A percentile compares a stretch with the other conserved stretches of the same genome.
phyloP scores from a whole-genome alignment of 83 land plant species.

The Isoetes engelmannii region DNA sequence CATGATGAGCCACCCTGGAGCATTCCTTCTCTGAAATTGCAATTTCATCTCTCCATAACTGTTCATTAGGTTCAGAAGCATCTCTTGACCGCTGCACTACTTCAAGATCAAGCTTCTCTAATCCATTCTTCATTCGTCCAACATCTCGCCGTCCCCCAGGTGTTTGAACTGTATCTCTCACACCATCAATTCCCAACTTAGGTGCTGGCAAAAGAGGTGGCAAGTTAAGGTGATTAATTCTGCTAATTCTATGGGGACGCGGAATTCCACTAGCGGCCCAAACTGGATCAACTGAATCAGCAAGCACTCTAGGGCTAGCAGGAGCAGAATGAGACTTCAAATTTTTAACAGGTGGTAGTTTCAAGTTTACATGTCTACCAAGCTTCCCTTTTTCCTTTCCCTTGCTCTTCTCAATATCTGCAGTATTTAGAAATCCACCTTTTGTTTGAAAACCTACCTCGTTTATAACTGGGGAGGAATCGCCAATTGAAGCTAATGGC shows the following conservation, averaged over 20 bases:
- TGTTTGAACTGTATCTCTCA: background rate
- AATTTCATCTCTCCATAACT: slow-evolving; percentile 42
- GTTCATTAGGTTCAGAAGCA: slow-evolving; percentile 12
- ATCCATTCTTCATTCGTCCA: background rate
- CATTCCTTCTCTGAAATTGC: slow-evolving; percentile 71
- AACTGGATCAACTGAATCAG: background rate
- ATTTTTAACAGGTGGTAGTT: too few relatives aligned
- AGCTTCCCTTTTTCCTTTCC: too few relatives aligned
- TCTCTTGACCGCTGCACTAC: background rate
- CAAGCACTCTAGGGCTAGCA: background rate
- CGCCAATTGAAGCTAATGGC: too few relatives aligned
- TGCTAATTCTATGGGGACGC: background rate
- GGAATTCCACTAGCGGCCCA: background rate
- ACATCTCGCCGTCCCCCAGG: background rate
- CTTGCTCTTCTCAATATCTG: too few relatives aligned
- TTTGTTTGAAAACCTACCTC: too few relatives aligned
- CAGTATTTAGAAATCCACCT: too few relatives aligned
- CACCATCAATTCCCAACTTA: background rate
- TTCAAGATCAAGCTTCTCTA: background rate
- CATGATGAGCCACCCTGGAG: slow-evolving; percentile 66
- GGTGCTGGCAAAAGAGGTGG: background rate
- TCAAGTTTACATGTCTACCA: too few relatives aligned
- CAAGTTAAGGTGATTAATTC: background rate
- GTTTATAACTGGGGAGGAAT: too few relatives aligned
- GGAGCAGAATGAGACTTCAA: slow-evolving; percentile 9